Percentiles rank a stretch among this genome's conserved stretches.
Conservation (phyloP, 2,329 filamentous ascomycete genomes). For the Colletotrichum musicola region DNA sequence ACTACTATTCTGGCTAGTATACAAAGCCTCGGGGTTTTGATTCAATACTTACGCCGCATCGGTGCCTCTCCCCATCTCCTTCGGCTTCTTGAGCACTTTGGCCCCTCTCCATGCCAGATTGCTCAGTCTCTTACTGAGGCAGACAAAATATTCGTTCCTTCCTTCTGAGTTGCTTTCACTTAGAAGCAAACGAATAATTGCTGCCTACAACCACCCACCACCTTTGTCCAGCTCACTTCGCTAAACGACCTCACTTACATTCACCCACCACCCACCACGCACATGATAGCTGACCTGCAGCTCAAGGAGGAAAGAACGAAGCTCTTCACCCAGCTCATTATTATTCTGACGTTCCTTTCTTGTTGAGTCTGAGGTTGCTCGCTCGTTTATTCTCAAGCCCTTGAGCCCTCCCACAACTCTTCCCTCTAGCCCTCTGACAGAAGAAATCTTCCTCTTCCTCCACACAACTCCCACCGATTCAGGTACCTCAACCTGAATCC, state of each 20-base stretch:
- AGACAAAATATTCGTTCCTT: too few relatives aligned
- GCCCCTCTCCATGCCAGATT: too few relatives aligned
- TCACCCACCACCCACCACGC: neutral
- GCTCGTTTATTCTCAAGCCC: neutral
- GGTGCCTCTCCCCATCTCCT: too few relatives aligned
- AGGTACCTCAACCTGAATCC: slow-evolving; percentile 5
- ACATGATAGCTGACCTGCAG: neutral
- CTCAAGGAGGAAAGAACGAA: neutral
- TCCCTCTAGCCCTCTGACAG: neutral
- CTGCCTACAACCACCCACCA: neutral
- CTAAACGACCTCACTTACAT: neutral
- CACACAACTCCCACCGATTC: neutral
- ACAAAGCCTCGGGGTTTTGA: too few relatives aligned
- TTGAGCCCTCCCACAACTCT: neutral
- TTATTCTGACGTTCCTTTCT: neutral
- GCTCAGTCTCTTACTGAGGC: too few relatives aligned
- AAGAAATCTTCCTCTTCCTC: neutral
- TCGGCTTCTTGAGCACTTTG: too few relatives aligned
- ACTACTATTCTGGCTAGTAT: too few relatives aligned
- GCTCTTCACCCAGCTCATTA: neutral
- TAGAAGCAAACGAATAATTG: too few relatives aligned
- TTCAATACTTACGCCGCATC: too few relatives aligned
- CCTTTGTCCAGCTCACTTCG: neutral
- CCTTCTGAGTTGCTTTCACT: too few relatives aligned
- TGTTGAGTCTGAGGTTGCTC: neutral